Evolutionary conservation across 2,329 filamentous ascomycete genomes (phyloP), one percentile per base, ranked within the genome.

Genomic region (Aspergillus ochraceoroseus): DNA sequence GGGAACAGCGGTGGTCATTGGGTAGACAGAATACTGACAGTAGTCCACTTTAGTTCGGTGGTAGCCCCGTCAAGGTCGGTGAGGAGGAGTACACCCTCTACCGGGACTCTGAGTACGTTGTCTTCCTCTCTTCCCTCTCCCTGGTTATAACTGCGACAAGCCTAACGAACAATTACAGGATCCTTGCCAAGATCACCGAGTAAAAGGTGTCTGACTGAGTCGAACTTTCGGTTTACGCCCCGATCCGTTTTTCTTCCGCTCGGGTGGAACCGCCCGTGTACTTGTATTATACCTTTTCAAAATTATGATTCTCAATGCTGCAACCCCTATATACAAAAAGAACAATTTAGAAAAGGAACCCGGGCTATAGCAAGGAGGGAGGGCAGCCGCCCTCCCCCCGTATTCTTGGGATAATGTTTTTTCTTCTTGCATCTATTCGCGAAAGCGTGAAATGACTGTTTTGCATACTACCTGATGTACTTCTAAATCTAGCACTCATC

Each of bases 141-240:
- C 5, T 15, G 8, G 2, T 15, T 20, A 5, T 17, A 1, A 30
- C 7, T 17, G 9, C 12, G n/a, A 15, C 9, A 5, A 9, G n/a
- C 36, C 52, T 59, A 52, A 61, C 37, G 23, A 13, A 5, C 13
- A n/a, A 26, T 12, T 58, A n/a, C n/a, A 95, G 90, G 69, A 87
- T 98, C 57, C 81, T 98, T 47, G 92, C 92, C 68, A 98, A 96
- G 84, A 95, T 98, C 79, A 95, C 87, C 73, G 90, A 96, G 78
- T 95, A 86, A 75, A 76, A 44, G 19, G 36, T 20, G 6, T 5
- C 28, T 17, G n/a, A n/a, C n/a, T 32, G 27, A 38, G 32, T 40
- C 35, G 25, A 39, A 34, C 22, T 41, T 36, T n/a, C 23, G 22
- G 32, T 32, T 30, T 46, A 40, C 8, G 45, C 27, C 39, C 37